Evolutionary conservation across 1,284 basidiomycete genomes (phyloP).

Genomic region (Stereum hirsutum): DNA sequence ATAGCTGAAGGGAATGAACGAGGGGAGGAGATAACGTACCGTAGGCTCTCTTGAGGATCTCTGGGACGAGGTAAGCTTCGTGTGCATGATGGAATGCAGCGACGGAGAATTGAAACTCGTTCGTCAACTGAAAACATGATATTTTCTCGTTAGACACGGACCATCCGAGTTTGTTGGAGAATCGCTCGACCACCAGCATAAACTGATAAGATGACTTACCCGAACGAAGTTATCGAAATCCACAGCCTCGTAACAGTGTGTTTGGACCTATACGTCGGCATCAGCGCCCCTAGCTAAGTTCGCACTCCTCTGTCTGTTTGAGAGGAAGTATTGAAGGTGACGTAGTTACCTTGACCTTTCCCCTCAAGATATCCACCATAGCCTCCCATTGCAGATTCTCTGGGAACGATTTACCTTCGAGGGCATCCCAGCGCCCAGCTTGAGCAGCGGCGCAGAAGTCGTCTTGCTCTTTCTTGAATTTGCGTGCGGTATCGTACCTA

Average conservation of each 20-base stretch:
- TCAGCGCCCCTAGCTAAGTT: too few relatives aligned
- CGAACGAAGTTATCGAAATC: slow-evolving; percentile 23
- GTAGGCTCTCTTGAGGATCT: slow-evolving; percentile 61
- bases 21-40: too few relatives aligned
- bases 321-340: neutral
- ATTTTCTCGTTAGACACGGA: too few relatives aligned
- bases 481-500: slow-evolving; percentile 58
- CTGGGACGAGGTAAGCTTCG: slow-evolving; percentile 79
- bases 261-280: slow-evolving; percentile 10
- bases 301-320: neutral
- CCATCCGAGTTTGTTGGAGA: too few relatives aligned
- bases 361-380: slow-evolving; percentile 75
- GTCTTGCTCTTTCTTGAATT: slow-evolving; percentile 68
- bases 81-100: slow-evolving; percentile 84
- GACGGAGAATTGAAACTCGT: slow-evolving; percentile 76
- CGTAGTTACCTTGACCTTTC: slow-evolving; percentile 60
- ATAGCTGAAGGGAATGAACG: too few relatives aligned
- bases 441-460: slow-evolving; percentile 49
- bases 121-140: too few relatives aligned
- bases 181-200: too few relatives aligned
- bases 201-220: slow-evolving; percentile 3
- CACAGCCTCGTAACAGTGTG: slow-evolving; percentile 23
- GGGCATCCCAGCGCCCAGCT: slow-evolving; percentile 45
- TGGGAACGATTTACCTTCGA: slow-evolving; percentile 60
- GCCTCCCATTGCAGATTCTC: slow-evolving; percentile 75